Percentiles rank a stretch among this genome's conserved stretches.
These are phyloP conservation scores for Colletotrichum lindemuthianum DNA, from an alignment of 2,329 filamentous ascomycete species.

Conservation along the genomic window DNA sequence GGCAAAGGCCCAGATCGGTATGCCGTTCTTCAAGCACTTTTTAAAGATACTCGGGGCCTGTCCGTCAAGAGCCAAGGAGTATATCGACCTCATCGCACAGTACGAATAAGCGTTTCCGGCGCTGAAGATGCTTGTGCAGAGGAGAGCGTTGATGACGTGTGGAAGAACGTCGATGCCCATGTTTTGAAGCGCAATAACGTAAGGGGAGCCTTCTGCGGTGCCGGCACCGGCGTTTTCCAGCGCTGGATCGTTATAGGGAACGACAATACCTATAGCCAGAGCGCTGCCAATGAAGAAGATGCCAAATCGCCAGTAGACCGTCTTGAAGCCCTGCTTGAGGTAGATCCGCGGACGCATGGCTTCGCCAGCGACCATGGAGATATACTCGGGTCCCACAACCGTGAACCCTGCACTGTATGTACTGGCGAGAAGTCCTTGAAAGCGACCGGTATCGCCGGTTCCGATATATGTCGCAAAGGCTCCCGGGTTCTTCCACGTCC, in stretches of 20 bases:
- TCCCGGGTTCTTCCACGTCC: slow-evolving; percentile 72
- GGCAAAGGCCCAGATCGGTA: slow-evolving; percentile 67
- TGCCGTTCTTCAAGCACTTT: slow-evolving; percentile 66
- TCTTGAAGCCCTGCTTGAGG: slow-evolving; percentile 77
- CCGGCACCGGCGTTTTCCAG: slow-evolving; percentile 52
- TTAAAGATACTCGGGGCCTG: slow-evolving; percentile 62
- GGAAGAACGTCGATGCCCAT: slow-evolving; percentile 63
- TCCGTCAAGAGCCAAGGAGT: slow-evolving; percentile 64
- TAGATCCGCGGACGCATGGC: slow-evolving; percentile 70
- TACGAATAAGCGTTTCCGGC: slow-evolving; percentile 46
- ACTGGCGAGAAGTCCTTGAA: slow-evolving; percentile 75
- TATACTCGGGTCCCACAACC: slow-evolving; percentile 74
- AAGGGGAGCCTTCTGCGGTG: slow-evolving; percentile 68
- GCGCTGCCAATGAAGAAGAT: slow-evolving; percentile 78
- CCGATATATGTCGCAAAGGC: slow-evolving; percentile 70
- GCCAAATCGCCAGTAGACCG: slow-evolving; percentile 77
- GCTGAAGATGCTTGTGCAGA: slow-evolving; percentile 62
- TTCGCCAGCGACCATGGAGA: slow-evolving; percentile 76
- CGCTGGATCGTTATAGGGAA: slow-evolving; percentile 70
- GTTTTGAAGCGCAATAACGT: slow-evolving; percentile 70
- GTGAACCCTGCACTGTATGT: slow-evolving; percentile 73
- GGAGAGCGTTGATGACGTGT: slow-evolving; percentile 66
- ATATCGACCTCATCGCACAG: slow-evolving; percentile 65
- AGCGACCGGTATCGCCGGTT: slow-evolving; percentile 70
- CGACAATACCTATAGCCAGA: slow-evolving; percentile 71